Evolutionary conservation across 148 eudicot genomes (phyloP).

Genomic region (Vaccinium macrocarpon): DNA sequence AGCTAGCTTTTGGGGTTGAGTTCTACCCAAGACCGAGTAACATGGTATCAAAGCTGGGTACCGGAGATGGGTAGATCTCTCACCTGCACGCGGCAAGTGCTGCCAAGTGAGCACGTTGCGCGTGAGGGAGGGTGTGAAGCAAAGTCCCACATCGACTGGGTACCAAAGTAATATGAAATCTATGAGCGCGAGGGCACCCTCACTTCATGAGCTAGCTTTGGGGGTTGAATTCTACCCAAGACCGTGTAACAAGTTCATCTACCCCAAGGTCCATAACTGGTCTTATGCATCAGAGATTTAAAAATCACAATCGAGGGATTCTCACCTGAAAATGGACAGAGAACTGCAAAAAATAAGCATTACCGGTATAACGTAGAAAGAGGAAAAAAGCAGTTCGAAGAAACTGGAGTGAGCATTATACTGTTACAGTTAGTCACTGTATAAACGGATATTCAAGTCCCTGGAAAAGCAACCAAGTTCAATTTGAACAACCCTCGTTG

Average conservation of each 20-base stretch:
- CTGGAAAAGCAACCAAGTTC: background rate
- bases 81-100: too few relatives aligned
- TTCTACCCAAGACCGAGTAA: too few relatives aligned
- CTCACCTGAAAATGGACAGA: background rate
- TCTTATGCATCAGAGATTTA: background rate
- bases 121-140: too few relatives aligned
- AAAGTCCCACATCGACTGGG: too few relatives aligned
- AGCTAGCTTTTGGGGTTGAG: too few relatives aligned
- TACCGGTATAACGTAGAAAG: background rate
- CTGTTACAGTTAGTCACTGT: background rate
- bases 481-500: background rate
- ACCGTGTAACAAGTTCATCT: background rate
- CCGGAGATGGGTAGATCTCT: too few relatives aligned
- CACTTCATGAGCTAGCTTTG: too few relatives aligned
- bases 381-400: background rate
- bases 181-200: too few relatives aligned
- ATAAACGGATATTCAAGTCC: background rate
- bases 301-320: background rate
- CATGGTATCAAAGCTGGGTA: too few relatives aligned
- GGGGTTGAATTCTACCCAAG: too few relatives aligned
- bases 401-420: background rate
- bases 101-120: too few relatives aligned
- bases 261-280: background rate
- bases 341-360: background rate
- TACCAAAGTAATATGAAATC: too few relatives aligned